A percentile compares a stretch with the other conserved stretches of the same genome.
These are phyloP conservation scores for Sporisorium graminicola DNA, from an alignment of 1,284 basidiomycete species.

Conservation along the genomic window DNA sequence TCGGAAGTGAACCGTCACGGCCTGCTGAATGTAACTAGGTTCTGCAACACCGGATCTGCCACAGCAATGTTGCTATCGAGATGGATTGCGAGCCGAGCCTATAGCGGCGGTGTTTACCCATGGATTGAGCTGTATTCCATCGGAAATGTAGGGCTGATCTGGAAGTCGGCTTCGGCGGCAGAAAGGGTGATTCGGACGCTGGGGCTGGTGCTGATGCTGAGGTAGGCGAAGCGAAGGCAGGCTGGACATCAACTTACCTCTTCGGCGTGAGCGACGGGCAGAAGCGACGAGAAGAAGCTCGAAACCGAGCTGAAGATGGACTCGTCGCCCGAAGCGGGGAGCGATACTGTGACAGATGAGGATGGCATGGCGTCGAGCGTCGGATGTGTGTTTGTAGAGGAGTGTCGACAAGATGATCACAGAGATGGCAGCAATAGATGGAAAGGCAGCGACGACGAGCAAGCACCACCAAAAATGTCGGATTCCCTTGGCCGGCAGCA, in stretches of 20 bases:
- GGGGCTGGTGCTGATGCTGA: not conserved
- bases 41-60: too few relatives aligned
- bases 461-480: conserved; percentile 10
- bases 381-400: conserved; percentile 12
- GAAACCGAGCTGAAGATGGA: conserved; percentile 52
- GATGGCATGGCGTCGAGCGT: conserved; percentile 47
- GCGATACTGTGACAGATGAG: conserved; percentile 45
- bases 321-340: conserved; percentile 42
- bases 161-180: too few relatives aligned
- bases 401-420: conserved; percentile 8
- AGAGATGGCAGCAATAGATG: not conserved
- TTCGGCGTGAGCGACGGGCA: conserved; percentile 60
- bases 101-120: too few relatives aligned
- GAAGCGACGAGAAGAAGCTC: conserved; percentile 55
- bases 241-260: conserved; percentile 45
- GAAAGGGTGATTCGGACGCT: not conserved
- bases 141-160: too few relatives aligned
- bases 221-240: not conserved
- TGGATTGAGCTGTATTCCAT: too few relatives aligned
- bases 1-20: not conserved
- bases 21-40: too few relatives aligned
- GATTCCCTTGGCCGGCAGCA: conserved; percentile 12
- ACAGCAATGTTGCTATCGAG: not conserved
- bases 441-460: conserved; percentile 11
- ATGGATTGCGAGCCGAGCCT: not conserved